Conservation (phyloP, 2,329 filamentous ascomycete genomes). For the Penicillium sp. region DNA sequence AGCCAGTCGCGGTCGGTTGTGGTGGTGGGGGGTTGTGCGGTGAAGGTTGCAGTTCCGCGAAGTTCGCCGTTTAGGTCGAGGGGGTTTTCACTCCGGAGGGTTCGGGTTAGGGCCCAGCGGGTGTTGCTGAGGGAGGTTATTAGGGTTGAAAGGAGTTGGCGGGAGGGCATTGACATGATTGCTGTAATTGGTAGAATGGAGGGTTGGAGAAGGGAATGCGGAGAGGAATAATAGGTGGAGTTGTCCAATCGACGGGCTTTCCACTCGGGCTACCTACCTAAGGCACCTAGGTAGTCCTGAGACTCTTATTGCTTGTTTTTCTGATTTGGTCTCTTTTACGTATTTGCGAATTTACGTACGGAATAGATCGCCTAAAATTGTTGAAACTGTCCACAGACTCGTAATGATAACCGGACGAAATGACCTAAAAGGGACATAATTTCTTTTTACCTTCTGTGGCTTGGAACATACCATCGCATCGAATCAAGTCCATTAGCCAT, state of each 20-base stretch:
- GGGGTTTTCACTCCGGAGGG: conserved; percentile 41
- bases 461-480: not conserved
- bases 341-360: not conserved
- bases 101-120: conserved; percentile 39
- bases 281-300: not conserved
- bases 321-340: not conserved
- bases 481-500: not conserved
- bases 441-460: not conserved
- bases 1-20: conserved; percentile 33
- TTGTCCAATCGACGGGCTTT: not conserved
- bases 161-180: conserved; percentile 13
- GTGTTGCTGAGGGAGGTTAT: conserved; percentile 31
- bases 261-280: not conserved
- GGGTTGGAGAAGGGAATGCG: not conserved
- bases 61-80: conserved; percentile 43
- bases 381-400: not conserved
- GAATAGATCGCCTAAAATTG: not conserved
- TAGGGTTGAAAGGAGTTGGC: conserved; percentile 22
- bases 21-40: conserved; percentile 19
- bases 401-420: too few species aligned
- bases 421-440: not conserved
- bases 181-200: not conserved
- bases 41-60: conserved; percentile 42
- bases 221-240: not conserved
- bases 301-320: not conserved